phyloP scores from a whole-genome alignment of 164 flowering plant genomes.

The Buxus sempervirens region DNA sequence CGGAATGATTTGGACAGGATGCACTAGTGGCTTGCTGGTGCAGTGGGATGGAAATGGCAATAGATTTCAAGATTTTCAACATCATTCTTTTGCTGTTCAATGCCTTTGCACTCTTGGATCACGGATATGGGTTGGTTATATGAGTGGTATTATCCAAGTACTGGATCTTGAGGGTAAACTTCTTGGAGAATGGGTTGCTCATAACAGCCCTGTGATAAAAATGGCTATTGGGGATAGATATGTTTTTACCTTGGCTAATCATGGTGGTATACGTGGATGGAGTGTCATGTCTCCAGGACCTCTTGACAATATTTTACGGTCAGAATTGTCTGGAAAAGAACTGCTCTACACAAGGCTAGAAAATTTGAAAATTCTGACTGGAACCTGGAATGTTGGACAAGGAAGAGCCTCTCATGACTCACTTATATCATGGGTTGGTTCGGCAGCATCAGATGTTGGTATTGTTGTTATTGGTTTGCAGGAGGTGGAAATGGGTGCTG shows the following conservation, averaged over 20 bases:
- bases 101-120: constrained; percentile 77
- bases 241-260: constrained; percentile 81
- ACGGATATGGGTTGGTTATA: constrained; percentile 84
- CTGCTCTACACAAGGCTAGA: constrained; percentile 47
- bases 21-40: constrained; percentile 74
- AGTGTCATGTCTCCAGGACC: constrained; percentile 74
- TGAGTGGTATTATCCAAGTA: constrained; percentile 70
- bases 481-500: constrained; percentile 99
- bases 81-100: constrained; percentile 59
- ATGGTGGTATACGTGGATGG: constrained; percentile 99
- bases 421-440: constrained; percentile 84
- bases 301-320: constrained; percentile 58
- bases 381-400: constrained; percentile 99
- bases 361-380: constrained; percentile 58
- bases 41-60: constrained; percentile 96
- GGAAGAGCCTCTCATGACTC: constrained; percentile 82
- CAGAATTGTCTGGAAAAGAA: constrained; percentile 67
- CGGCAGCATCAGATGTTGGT: constrained; percentile 71
- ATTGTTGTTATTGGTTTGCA: constrained; percentile 91
- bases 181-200: constrained; percentile 87
- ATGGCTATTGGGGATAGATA: constrained; percentile 63
- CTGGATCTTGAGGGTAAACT: constrained; percentile 81
- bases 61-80: constrained; percentile 62
- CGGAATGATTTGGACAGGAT: constrained; percentile 91
- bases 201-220: constrained; percentile 67